Base-by-base conservation (phyloP, 1,139 yeast species). In the Yamadazyma dushanensis region DNA sequence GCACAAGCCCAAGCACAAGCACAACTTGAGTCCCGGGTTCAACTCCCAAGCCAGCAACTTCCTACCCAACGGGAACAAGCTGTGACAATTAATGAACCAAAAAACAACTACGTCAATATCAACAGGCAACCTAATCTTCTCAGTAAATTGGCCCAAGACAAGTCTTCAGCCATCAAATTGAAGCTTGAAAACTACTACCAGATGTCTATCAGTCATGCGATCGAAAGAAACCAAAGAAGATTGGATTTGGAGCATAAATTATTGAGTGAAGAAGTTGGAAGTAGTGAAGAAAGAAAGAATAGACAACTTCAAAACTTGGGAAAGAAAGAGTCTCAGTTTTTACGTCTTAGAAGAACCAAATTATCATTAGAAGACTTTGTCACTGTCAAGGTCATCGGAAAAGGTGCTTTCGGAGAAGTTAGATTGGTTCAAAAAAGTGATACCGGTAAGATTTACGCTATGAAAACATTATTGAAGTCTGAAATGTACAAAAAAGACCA, bases 351-450 rank as follows among this genome's bases (percentile, higher is more conserved):
- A 56, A 73, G 94, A 64, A 84, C 94, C 3, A 78, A 87, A 56
- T 61, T 84, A 37, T 71, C 88, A 0, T 57, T 84, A 34, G 90
- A 83, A 36, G 94, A 84, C 60, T 84, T 84, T 56, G 75, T 70
- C 39, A 83, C 92, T 1, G 90, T 84, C 20, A 84, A 84, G 57
- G 92, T 84, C 15, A 84, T 84, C 50, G 94, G 94, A 49, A 84
- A 84, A 56, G 94, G 94, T 57, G 94, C 94, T 0, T 84, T 84
- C 61, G 94, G 94, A 50, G 94, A 84, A 53, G 94, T 84, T 31
- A 66, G 94, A 51, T 63, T 84, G 41, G 94, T 83, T n/a, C 94
- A 84, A 57, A 84, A 84, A 66, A 73, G 66, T 42, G 92, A 84
- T 54, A 83, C 90, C 1, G 94, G 94, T 35, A 84, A 84, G 56